Evolutionary conservation across 1,284 basidiomycete genomes (phyloP), one percentile per base, ranked within the genome.

Genomic region (Ustilago tritici): DNA sequence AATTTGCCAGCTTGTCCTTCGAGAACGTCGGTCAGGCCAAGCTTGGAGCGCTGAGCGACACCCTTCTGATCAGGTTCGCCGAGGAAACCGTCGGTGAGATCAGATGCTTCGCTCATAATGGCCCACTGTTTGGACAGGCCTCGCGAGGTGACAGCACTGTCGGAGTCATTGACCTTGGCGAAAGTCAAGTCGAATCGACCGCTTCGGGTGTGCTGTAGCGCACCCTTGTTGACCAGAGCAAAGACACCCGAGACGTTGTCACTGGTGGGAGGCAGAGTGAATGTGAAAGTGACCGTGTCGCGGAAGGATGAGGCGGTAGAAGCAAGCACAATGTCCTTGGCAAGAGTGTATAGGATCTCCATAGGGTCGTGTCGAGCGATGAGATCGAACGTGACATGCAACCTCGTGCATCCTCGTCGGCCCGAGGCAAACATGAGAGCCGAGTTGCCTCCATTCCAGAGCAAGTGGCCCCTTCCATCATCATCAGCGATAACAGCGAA

Each of bases 371-470:
- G 84, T 19, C 78, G 72, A 0, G 82, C 80, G 35, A 70, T 61
- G 28, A 84, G 65, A 19, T 65, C 58, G 38, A 86, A 75, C 9
- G 66, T 62, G 15, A 83, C 80, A 32, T 84, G 81, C 15, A 84
- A 49, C 54, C 76, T 70, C 3, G 74, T 62, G 19, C 84, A 81
- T 14, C 82, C 80, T 9, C 84, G 65, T 38, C 84, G 79, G 15
- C 84, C 84, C 3, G 76, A 80, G 19, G 84, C 84, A 52, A 82
- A 86, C 61, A 85, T 74, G 31, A 82, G 55, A 7, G 84, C 84
- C 36, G 79, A 62, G 35, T 70, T 74, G 8, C 76, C 82, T 12
- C 84, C 84, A 60, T 86, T 85, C 84, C 84, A 86, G 12, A 85
- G 76, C 34, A 63, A 35, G 8, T 64, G 68, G 2, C 62, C 50